Base-by-base conservation (phyloP, 2,329 filamentous ascomycete genomes). In the Sclerotinia trifoliorum region DNA sequence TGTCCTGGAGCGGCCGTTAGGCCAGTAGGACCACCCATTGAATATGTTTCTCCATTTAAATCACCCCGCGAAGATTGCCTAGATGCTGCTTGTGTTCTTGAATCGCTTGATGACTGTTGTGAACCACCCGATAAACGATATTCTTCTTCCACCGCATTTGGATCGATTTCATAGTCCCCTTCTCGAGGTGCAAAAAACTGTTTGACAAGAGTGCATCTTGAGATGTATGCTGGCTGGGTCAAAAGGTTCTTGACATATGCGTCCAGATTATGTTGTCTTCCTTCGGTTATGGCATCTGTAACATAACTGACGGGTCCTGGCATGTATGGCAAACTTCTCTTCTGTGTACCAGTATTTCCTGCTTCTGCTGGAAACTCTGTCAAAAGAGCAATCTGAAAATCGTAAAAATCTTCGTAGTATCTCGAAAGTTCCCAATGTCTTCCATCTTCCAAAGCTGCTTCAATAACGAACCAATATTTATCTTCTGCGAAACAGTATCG, bases 391-490 rank as follows among this genome's bases (percentile, higher is more conserved):
- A 98, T 98, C 78, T 99, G 95, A 79, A 98, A 94, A 79, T 98
- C 95, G 80, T 98, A 99, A 78, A 99, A 99, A 81, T 98, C 95
- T 79, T 98, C 93, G 77, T 99, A 99, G 77, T 96, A 95, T 71
- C 95, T 88, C 51, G 93, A 94, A 62, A 99, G 82, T 78, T 97
- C 94, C 93, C 94, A 98, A 77, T 92, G 90, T 58, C 92, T 86
- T 60, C 93, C 94, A 77, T 98, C 94, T 76, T 97, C 93, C 79
- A 98, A 87, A 75, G 90, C 86, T 32, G 92, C 93, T 78, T 97
- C 94, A 69, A 99, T 94, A 66, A 97, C 92, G 77, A 98, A 99
- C 93, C 95, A 98, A 80, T 98, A 98, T 79, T 97, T 97, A 74
- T 97, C 94, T 77, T 98, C 94, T 69, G 93, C 93, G 76, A 96